These are phyloP conservation scores for Litchi chinensis DNA, from an alignment of 345 rosid species.

Conservation along the genomic window DNA sequence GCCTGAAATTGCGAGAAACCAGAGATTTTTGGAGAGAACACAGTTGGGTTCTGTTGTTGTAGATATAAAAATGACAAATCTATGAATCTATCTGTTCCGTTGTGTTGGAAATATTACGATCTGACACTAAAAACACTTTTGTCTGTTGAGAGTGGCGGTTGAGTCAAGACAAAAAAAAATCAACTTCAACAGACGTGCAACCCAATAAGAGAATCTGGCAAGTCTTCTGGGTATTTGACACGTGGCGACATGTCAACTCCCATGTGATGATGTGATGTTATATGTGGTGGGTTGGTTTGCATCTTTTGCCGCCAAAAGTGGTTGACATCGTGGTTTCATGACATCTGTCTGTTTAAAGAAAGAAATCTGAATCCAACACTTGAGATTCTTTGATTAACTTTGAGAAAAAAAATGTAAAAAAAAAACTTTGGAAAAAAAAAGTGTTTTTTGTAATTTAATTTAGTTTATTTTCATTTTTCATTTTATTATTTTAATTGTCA, in stretches of 20 bases:
- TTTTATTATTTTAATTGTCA: too few species aligned
- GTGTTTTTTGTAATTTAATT: too few species aligned
- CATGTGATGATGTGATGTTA: neutral
- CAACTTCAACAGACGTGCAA: neutral
- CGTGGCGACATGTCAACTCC: neutral
- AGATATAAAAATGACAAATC: neutral
- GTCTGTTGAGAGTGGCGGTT: neutral
- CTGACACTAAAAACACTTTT: neutral
- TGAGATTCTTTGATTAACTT: too few species aligned
- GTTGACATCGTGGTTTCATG: too few species aligned
- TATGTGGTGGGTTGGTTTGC: neutral
- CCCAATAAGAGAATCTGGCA: neutral
- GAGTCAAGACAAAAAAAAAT: neutral
- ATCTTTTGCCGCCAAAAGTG: neutral
- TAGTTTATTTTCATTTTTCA: too few species aligned
- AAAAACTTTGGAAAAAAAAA: too few species aligned
- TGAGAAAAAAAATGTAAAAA: too few species aligned
- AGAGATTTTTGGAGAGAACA: conserved; percentile 11
- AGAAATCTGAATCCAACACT: neutral
- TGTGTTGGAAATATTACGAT: neutral
- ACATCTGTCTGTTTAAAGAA: too few species aligned
- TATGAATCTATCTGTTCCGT: neutral
- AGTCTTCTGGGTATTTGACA: neutral
- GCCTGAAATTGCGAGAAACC: conserved; percentile 26
- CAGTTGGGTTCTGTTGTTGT: conserved; percentile 1